Base-by-base conservation (phyloP, 108 stramenopile genomes). In the Aurantiochytrium sp. region DNA sequence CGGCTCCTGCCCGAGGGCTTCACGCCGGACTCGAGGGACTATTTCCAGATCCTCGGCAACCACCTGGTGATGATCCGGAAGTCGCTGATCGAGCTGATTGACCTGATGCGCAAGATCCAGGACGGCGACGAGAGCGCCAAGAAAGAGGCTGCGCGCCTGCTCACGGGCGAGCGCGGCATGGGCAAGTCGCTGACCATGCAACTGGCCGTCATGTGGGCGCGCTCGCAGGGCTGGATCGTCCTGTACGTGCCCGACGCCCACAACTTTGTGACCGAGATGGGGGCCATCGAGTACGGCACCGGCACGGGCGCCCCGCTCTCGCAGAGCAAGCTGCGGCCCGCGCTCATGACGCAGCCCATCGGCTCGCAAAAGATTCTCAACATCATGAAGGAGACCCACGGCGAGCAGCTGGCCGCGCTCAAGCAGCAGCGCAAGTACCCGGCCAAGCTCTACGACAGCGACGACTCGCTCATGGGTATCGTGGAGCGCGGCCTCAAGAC, bases 141-240 rank as follows among this genome's bases (percentile, higher is more conserved):
- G n/a, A 22, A 22, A 48, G 45, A n/a, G 36, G 36, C 17, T 48
- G 73, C 24, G 73, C 50, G 85, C 54, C 10, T 89, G 59, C 45
- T 89, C 37, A 68, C 69, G 59, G 89, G 89, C 52, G 52, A 53
- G 21, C 89, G 89, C 19, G 89, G 86, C 87, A 42, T 39, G 27
- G 89, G 89, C 65, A 89, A 89, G 89, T 34, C 41, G 68, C 27
- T 55, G 17, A 34, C 87, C 32, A 54, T 89, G 37, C 4, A 24
- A 19, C 1, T 54, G 10, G 65, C 42, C 53, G 68, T 89, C 21
- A 6, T 22, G 41, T 52, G 22, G 27, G 89, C 89, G 22, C 89
- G 89, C 30, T 27, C 34, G 53, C 21, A 52, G 34, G 86, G 68
- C 89, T 89, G 89, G 89, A 34, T 89, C 39, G 41, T 31, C 4